Percentiles rank a stretch among this genome's conserved stretches.
phyloP scores from a whole-genome alignment of 257 asterid species.

The Sherardia arvensis region DNA sequence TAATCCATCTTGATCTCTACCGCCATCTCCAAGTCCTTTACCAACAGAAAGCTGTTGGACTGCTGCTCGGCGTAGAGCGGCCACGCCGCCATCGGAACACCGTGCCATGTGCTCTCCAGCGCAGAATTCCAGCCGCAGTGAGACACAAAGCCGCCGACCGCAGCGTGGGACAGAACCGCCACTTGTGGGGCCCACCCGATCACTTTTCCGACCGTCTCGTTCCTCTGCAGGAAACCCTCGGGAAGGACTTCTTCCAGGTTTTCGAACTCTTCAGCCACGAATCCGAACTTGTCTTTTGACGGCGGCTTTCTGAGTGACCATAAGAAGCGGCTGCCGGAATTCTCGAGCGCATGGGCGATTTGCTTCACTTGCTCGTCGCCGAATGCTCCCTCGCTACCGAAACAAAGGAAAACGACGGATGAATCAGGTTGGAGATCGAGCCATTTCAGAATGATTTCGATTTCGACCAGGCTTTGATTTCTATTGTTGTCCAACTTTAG shows the following conservation, averaged over 20 bases:
- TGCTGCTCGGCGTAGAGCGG: constrained; percentile 20
- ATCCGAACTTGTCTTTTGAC: neutral
- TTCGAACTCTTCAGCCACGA: neutral
- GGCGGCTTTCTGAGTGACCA: constrained; percentile 16
- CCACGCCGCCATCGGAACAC: constrained; percentile 19
- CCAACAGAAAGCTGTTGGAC: constrained; percentile 14
- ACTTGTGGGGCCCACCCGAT: constrained; percentile 21
- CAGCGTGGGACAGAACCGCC: constrained; percentile 12
- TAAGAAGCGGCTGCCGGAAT: neutral
- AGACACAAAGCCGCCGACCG: constrained; percentile 17
- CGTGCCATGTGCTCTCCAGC: constrained; percentile 18
- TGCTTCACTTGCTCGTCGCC: constrained; percentile 13
- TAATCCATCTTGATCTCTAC: constrained; percentile 19
- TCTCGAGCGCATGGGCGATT: constrained; percentile 13
- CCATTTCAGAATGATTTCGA: constrained; percentile 17
- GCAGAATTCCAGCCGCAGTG: constrained; percentile 24
- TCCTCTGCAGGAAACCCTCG: constrained; percentile 16
- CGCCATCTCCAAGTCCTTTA: constrained; percentile 13
- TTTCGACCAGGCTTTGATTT: neutral
- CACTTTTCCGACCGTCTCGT: constrained; percentile 10
- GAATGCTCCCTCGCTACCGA: constrained; percentile 18
- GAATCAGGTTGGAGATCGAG: constrained; percentile 11
- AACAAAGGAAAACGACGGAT: constrained; percentile 17
- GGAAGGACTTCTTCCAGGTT: constrained; percentile 10
- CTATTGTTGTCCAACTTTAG: neutral